Conservation (phyloP, 108 stramenopile species). For the Skeletonema grethae region DNA sequence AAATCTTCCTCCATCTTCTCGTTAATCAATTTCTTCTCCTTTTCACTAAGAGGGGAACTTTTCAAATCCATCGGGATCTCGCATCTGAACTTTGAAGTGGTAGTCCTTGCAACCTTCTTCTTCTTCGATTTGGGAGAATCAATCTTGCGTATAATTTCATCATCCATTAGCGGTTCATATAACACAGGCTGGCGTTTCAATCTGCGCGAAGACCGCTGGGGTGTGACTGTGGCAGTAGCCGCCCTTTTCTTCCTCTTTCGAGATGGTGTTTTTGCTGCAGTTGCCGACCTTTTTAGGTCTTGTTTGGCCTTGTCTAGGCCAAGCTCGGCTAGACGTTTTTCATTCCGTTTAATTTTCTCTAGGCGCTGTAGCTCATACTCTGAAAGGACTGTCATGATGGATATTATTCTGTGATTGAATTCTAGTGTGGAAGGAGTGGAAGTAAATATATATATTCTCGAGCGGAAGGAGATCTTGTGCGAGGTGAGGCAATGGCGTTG, state of each 20-base stretch:
- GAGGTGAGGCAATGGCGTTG: too few relatives aligned
- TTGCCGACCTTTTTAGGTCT: background rate
- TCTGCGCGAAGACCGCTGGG: conserved; percentile 31
- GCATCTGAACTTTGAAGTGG: conserved; percentile 14
- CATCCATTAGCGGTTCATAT: conserved; percentile 23
- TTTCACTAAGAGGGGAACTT: conserved; percentile 28
- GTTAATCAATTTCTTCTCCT: conserved; percentile 14
- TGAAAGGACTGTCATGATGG: conserved; percentile 17
- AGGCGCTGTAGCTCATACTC: conserved; percentile 44
- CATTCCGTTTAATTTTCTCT: conserved; percentile 48
- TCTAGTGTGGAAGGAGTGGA: too few relatives aligned
- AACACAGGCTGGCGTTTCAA: conserved; percentile 19
- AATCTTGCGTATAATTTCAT: conserved; percentile 6
- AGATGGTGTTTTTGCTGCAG: background rate
- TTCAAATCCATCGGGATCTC: conserved; percentile 24
- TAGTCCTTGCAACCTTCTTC: background rate
- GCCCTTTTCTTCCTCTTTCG: background rate
- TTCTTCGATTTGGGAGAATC: background rate
- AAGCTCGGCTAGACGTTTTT: conserved; percentile 34
- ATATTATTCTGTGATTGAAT: too few relatives aligned
- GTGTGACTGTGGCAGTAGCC: background rate
- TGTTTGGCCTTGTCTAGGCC: conserved; percentile 13
- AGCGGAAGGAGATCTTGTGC: too few relatives aligned
- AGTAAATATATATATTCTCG: too few relatives aligned
- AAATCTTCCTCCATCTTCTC: conserved; percentile 38